Conservation (phyloP, 257 asterid species). For the Primulina tabacum region DNA sequence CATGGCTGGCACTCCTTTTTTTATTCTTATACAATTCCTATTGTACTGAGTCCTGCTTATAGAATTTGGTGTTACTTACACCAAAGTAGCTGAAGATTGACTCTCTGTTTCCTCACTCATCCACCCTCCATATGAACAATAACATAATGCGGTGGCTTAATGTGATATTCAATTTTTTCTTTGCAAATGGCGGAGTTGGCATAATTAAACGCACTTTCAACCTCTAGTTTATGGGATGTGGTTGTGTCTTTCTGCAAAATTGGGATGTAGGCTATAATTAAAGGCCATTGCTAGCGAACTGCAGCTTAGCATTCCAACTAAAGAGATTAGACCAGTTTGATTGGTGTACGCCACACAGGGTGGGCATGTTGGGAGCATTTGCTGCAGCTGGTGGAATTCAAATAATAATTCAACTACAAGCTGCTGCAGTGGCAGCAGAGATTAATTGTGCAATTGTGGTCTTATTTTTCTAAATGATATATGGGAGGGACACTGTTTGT, state of each 20-base stretch:
- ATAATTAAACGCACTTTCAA: not conserved
- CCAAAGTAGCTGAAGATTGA: constrained; percentile 1
- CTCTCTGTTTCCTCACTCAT: not conserved
- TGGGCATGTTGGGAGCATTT: not conserved
- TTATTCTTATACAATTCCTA: constrained; percentile 2
- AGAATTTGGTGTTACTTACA: constrained; percentile 5
- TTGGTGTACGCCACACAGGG: not conserved
- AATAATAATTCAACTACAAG: constrained; percentile 11
- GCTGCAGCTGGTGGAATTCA: not conserved
- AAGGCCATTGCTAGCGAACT: not conserved
- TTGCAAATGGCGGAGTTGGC: not conserved
- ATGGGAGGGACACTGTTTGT: constrained; percentile 5
- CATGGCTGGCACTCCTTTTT: constrained; percentile 9
- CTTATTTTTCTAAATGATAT: constrained; percentile 12
- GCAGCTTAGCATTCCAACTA: not conserved
- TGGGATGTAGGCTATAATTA: constrained; percentile 2
- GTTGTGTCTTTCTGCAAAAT: constrained; percentile 10
- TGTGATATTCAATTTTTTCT: not conserved
- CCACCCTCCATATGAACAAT: not conserved
- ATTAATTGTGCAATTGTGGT: constrained; percentile 1
- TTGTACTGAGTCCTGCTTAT: not conserved
- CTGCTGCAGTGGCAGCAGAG: constrained; percentile 3
- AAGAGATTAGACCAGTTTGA: constrained; percentile 10
- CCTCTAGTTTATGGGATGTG: constrained; percentile 1
- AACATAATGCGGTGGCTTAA: not conserved